These are phyloP conservation scores for Gnetum montanum DNA, from an alignment of 75 land plant genomes.

Conservation along the genomic window DNA sequence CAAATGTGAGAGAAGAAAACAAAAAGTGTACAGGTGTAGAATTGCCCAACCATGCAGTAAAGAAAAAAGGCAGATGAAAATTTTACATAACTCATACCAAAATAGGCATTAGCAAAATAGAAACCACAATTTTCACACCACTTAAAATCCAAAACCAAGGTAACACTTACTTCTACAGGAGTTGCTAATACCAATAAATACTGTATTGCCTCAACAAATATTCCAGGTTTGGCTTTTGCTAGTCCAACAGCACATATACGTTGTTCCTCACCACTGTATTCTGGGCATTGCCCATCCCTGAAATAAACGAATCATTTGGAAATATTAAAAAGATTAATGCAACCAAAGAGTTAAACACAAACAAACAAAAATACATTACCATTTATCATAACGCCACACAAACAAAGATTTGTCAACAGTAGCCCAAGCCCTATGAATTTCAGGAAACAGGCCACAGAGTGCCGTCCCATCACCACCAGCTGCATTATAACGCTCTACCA, in stretches of 20 bases:
- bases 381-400: constrained; percentile 97
- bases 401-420: constrained; percentile 96
- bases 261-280: constrained; percentile 94
- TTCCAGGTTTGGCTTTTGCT: constrained; percentile 73
- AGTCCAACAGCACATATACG: constrained; percentile 96
- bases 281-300: constrained; percentile 97
- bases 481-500: constrained; percentile 91
- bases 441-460: constrained; percentile 94
- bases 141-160: background rate
- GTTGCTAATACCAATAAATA: constrained; percentile 92
- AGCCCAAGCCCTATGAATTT: constrained; percentile 97
- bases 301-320: background rate
- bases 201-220: constrained; percentile 97
- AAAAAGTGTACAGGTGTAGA: no score
- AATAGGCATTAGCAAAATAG: no score
- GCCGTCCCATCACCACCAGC: constrained; percentile 97
- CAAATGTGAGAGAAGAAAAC: no score
- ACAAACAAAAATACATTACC: constrained; percentile 61
- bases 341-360: background rate
- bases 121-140: no score
- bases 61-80: no score
- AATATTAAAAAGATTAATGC: no score
- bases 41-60: no score
- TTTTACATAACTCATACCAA: no score
- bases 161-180: constrained; percentile 78